These are phyloP conservation scores for Articulospora tetracladia DNA, from an alignment of 495 filamentous ascomycete species.

Conservation along the genomic window DNA sequence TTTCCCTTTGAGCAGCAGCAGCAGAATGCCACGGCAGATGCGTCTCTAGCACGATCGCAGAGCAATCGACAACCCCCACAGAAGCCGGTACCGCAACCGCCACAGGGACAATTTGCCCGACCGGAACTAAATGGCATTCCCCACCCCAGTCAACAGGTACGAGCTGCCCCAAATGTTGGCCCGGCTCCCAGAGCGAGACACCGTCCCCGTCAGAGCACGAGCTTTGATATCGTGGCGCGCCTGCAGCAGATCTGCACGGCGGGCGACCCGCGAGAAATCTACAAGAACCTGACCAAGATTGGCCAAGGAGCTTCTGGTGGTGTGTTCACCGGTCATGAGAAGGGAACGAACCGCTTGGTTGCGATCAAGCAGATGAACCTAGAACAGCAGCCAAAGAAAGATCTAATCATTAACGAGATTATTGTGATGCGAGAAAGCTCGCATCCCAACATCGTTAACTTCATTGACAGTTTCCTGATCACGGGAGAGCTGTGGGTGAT, in stretches of 20 bases:
- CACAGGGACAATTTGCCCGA: slow-evolving; percentile 53
- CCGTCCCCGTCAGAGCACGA: slow-evolving; percentile 64
- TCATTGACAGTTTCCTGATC: slow-evolving; percentile 92
- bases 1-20: slow-evolving; percentile 65
- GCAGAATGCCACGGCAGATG: slow-evolving; percentile 62
- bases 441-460: slow-evolving; percentile 98
- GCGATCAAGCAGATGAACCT: slow-evolving; percentile 99
- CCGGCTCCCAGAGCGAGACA: slow-evolving; percentile 70
- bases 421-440: slow-evolving; percentile 98
- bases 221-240: slow-evolving; percentile 76
- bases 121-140: slow-evolving; percentile 56
- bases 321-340: slow-evolving; percentile 89
- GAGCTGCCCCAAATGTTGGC: slow-evolving; percentile 31
- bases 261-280: slow-evolving; percentile 82
- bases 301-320: slow-evolving; percentile 96
- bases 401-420: slow-evolving; percentile 98
- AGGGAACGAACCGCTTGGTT: slow-evolving; percentile 77
- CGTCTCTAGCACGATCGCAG: slow-evolving; percentile 48
- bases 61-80: slow-evolving; percentile 53
- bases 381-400: slow-evolving; percentile 97
- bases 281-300: slow-evolving; percentile 88
- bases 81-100: slow-evolving; percentile 44
- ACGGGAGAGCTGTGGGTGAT: slow-evolving; percentile 94
- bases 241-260: slow-evolving; percentile 85
- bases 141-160: slow-evolving; percentile 36